Percentiles rank a stretch among this genome's conserved stretches.
Evolutionary conservation across 352 stramenopile species (phyloP).

Genomic region (Globisporangium iwayamae): DNA sequence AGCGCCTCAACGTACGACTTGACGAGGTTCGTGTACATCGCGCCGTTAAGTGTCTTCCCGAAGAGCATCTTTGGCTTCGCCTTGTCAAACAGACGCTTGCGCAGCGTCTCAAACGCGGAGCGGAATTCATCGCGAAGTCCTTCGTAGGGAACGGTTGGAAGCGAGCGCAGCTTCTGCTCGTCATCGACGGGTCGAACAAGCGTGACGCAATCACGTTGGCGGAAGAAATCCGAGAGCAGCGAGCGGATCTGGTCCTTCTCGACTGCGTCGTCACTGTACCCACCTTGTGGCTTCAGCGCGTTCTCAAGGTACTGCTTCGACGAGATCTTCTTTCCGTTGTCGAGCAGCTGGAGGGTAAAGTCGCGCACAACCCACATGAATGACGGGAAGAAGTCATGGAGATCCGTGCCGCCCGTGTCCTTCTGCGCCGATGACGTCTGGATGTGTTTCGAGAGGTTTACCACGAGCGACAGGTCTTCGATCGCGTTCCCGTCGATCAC

Average conservation of each 20-base stretch:
- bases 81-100: conserved; percentile 68
- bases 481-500: conserved; percentile 89
- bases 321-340: conserved; percentile 86
- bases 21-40: conserved; percentile 86
- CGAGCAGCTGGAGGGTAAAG: conserved; percentile 84
- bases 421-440: conserved; percentile 53
- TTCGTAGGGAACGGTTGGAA: conserved; percentile 65
- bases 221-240: conserved; percentile 80
- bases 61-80: conserved; percentile 83
- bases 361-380: conserved; percentile 91
- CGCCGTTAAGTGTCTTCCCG: conserved; percentile 80
- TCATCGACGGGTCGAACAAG: conserved; percentile 86
- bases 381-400: conserved; percentile 83
- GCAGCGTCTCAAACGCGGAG: conserved; percentile 63
- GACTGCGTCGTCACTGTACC: conserved; percentile 73
- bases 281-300: conserved; percentile 73
- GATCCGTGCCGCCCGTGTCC: conserved; percentile 20
- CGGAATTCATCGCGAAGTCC: conserved; percentile 84
- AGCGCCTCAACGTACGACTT: conserved; percentile 81
- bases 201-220: conserved; percentile 86
- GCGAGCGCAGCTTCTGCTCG: conserved; percentile 72
- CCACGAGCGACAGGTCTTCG: conserved; percentile 88
- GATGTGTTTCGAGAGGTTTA: conserved; percentile 90
- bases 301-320: conserved; percentile 89
- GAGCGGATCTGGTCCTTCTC: conserved; percentile 81